A percentile compares a stretch with the other conserved stretches of the same genome.
phyloP scores from a whole-genome alignment of 768 basidiomycete species.

The Leccinellum rugosiceps region DNA sequence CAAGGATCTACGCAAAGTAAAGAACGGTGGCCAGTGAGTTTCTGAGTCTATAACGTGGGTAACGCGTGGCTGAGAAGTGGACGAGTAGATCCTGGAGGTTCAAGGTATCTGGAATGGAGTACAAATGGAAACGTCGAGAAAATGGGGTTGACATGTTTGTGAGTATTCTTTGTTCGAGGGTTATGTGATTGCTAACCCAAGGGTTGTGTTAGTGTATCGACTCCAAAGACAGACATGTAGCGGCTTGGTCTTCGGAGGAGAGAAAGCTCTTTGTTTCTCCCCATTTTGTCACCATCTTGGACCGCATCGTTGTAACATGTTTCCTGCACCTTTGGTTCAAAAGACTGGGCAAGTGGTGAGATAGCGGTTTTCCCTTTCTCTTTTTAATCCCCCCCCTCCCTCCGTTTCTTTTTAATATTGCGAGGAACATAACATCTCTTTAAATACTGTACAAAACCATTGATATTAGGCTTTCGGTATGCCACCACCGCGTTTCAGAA shows the following conservation, averaged over 20 bases:
- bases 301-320: conserved; percentile 52
- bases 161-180: conserved; percentile 18
- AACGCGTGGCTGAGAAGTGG: conserved; percentile 1
- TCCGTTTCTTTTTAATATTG: background rate
- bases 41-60: background rate
- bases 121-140: conserved; percentile 55
- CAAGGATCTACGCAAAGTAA: conserved; percentile 46
- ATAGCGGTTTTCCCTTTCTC: background rate
- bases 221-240: conserved; percentile 45
- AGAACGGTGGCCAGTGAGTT: conserved; percentile 51
- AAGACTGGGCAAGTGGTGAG: conserved; percentile 42
- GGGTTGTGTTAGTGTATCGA: conserved; percentile 45
- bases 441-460: conserved; percentile 10
- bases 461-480: background rate
- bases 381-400: background rate
- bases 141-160: conserved; percentile 46
- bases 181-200: background rate
- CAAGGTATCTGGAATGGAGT: conserved; percentile 45
- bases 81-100: conserved; percentile 49
- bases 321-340: conserved; percentile 52
- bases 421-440: background rate
- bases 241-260: conserved; percentile 42
- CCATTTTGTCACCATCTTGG: conserved; percentile 40
- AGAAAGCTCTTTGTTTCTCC: conserved; percentile 39
- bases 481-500: background rate